Evolutionary conservation across 257 asterid species (phyloP), one percentile per base, ranked within the genome.

Genomic region (Solanum sejunctum): DNA sequence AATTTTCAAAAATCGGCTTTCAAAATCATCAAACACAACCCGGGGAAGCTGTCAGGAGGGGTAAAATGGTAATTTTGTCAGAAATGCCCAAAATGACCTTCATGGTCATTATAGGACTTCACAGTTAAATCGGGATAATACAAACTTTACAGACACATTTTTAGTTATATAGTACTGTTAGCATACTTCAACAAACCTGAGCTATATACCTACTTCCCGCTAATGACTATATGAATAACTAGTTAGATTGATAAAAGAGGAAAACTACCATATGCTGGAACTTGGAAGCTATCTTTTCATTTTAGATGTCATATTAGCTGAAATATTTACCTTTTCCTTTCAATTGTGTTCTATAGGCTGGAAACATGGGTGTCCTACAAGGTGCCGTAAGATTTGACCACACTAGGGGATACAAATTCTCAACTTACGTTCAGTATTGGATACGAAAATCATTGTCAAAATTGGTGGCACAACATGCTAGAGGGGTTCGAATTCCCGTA

Each of bases 381-480:
- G 99, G 99, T 83, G 99, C 98, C 2, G 95, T 93, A 90, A 90
- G 94, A 85, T 95, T 94, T 80, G 97, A 95, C 81, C 92, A 91
- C 85, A 89, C 93, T 12, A 89, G 97, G 85, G 98, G 99, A 16
- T 94, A 90, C 95, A 91, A 94, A 89, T 95, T 95, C 84, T 95
- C 98, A 7, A 95, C 99, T 15, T 95, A 95, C 32, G 98, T 95
- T 84, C 98, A 95, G 81, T 94, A 92, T 52, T 95, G 98, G 98
- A 91, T 95, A 41, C 88, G 94, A 86, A 95, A 93, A 80, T 92
- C 97, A 11, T 91, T 94, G 80, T 91, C 96, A 20, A 89, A 87
- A 32, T 82, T 91, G 88, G 92, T 95, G 79, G 91, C 96, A 58
- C 89, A 83, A 58, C 95, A 95, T 84, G 91, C 97, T 3, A 93